phyloP scores from a whole-genome alignment of 1,284 basidiomycete genomes.

The Heterobasidion parviporum region DNA sequence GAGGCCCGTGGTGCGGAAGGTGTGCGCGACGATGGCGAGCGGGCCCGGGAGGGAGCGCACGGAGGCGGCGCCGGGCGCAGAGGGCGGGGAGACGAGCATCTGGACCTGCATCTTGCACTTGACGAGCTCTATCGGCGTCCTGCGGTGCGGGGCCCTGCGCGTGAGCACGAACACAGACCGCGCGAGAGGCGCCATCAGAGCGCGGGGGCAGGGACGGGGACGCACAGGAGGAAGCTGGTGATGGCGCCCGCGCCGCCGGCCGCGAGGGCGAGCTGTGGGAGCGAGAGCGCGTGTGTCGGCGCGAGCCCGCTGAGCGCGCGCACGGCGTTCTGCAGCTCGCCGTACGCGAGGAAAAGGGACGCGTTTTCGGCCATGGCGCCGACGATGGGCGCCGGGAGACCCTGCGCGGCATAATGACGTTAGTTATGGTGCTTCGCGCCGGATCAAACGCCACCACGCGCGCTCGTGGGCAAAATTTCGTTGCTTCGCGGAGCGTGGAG shows the following conservation, averaged over 20 bases:
- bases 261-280: slow-evolving; percentile 65
- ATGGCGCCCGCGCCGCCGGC: slow-evolving; percentile 77
- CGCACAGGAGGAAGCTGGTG: slow-evolving; percentile 76
- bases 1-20: slow-evolving; percentile 60
- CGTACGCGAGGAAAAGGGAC: slow-evolving; percentile 80
- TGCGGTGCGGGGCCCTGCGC: slow-evolving; percentile 17
- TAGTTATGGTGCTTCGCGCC: neutral
- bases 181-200: no score
- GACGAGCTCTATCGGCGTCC: slow-evolving; percentile 86
- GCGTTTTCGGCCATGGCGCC: slow-evolving; percentile 93
- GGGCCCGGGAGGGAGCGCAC: slow-evolving; percentile 47
- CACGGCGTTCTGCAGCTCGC: slow-evolving; percentile 71
- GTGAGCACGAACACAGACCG: no score
- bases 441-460: neutral
- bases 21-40: slow-evolving; percentile 54
- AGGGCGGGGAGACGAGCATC: slow-evolving; percentile 47
- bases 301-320: slow-evolving; percentile 28
- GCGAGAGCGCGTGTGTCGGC: slow-evolving; percentile 34
- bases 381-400: slow-evolving; percentile 80
- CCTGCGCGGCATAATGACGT: slow-evolving; percentile 35
- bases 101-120: slow-evolving; percentile 97
- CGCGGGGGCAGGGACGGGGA: slow-evolving; percentile 9
- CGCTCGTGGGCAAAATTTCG: slow-evolving; percentile 2
- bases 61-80: slow-evolving; percentile 18
- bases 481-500: neutral